Evolutionary conservation across 768 basidiomycete genomes (phyloP).

Genomic region (Amanita muscaria): DNA sequence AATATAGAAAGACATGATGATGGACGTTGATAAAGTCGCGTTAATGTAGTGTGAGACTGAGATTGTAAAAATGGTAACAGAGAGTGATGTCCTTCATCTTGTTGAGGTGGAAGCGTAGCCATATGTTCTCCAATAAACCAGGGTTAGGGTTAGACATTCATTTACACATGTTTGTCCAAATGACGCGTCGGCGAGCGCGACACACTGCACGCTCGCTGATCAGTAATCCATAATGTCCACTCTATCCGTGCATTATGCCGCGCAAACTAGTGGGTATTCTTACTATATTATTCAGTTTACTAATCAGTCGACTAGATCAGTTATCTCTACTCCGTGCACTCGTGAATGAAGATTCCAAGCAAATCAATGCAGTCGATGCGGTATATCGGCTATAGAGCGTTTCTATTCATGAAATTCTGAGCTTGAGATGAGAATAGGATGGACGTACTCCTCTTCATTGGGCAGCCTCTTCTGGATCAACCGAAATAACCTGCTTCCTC

Average conservation of each 20-base stretch:
- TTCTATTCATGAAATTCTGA: background rate
- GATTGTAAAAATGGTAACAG: constrained; percentile 73
- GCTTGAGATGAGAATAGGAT: constrained; percentile 38
- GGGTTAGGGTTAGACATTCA: constrained; percentile 4
- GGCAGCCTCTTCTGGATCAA: constrained; percentile 68
- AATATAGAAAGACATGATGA: constrained; percentile 89
- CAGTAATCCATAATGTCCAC: constrained; percentile 26
- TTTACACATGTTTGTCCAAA: no score
- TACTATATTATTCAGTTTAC: constrained; percentile 3
- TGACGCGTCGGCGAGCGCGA: no score
- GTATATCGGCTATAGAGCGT: constrained; percentile 28
- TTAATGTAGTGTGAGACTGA: constrained; percentile 70
- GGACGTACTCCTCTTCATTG: constrained; percentile 78
- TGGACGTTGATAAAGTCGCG: constrained; percentile 74
- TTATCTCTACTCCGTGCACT: constrained; percentile 60
- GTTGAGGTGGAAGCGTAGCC: constrained; percentile 20
- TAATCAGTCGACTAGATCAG: constrained; percentile 43
- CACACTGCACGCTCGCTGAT: no score
- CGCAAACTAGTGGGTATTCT: constrained; percentile 47
- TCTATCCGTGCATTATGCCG: constrained; percentile 53
- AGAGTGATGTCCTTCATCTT: constrained; percentile 41
- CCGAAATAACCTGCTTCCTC: constrained; percentile 59
- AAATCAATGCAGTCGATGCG: constrained; percentile 53
- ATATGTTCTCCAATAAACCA: constrained; percentile 11
- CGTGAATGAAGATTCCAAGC: constrained; percentile 49